Conservation (phyloP, 192 early-diverging fungal species). For the Cetraspora pellucida region DNA sequence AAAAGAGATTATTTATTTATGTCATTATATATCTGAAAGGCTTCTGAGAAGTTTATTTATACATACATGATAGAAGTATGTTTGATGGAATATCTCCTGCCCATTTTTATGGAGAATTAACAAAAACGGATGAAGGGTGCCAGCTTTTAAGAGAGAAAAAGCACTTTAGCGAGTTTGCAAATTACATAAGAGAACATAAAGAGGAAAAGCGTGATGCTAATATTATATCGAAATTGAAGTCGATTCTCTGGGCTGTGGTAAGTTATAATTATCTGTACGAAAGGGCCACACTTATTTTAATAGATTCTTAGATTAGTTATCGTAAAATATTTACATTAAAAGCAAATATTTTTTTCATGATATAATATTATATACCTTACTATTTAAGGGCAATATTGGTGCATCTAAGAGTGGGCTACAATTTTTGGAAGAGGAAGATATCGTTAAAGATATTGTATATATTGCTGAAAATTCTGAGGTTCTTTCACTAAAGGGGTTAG, state of each 20-base stretch:
- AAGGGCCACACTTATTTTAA: not conserved
- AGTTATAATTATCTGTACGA: not conserved
- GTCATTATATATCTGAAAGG: not conserved
- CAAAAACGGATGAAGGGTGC: slow-evolving; percentile 76
- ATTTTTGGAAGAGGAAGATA: slow-evolving; percentile 71
- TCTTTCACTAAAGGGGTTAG: slow-evolving; percentile 76
- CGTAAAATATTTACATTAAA: not conserved
- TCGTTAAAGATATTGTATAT: slow-evolving; percentile 70
- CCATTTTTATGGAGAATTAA: slow-evolving; percentile 82
- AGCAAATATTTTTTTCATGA: not conserved
- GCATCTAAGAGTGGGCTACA: slow-evolving; percentile 64
- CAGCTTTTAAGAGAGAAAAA: slow-evolving; percentile 60
- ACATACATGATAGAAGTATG: slow-evolving; percentile 35
- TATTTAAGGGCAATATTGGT: slow-evolving; percentile 72
- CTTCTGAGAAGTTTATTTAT: not conserved
- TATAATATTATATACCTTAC: not conserved
- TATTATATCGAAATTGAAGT: slow-evolving; percentile 62
- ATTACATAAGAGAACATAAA: slow-evolving; percentile 56
- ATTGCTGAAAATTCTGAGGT: slow-evolving; percentile 69
- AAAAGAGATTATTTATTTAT: not conserved
- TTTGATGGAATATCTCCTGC: slow-evolving; percentile 54
- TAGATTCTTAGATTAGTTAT: not conserved
- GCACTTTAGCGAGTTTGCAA: slow-evolving; percentile 68
- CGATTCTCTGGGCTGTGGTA: slow-evolving; percentile 80
- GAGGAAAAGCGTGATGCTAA: slow-evolving; percentile 43